Conservation (phyloP, 495 filamentous ascomycete genomes). For the Penicillium canescens region DNA sequence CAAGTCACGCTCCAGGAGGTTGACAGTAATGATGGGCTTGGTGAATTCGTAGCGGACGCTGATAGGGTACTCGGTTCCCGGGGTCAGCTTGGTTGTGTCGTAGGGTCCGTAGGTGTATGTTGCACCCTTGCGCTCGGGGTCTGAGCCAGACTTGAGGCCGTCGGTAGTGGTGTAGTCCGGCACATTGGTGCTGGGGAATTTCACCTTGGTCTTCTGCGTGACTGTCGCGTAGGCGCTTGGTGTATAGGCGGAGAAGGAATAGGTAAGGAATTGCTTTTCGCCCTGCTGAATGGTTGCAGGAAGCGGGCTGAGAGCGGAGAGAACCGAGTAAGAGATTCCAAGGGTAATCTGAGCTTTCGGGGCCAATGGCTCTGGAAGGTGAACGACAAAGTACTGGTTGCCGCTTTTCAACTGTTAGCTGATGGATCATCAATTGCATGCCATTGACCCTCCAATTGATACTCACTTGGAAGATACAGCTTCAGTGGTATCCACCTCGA, state of each 20-base stretch:
- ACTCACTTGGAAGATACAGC: constrained; percentile 32
- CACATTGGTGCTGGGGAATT: constrained; percentile 74
- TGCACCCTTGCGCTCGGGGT: constrained; percentile 79
- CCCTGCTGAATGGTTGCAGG: constrained; percentile 77
- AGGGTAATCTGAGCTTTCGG: constrained; percentile 79
- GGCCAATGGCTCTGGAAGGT: constrained; percentile 70
- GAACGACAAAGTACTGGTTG: constrained; percentile 81
- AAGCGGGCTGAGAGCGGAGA: constrained; percentile 72
- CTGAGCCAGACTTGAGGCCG: constrained; percentile 62
- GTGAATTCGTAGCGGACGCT: constrained; percentile 94
- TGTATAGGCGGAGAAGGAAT: constrained; percentile 79
- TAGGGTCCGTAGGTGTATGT: constrained; percentile 95
- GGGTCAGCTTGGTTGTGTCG: constrained; percentile 62
- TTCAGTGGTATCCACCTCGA: constrained; percentile 62
- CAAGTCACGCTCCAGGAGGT: constrained; percentile 79
- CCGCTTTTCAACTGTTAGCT: constrained; percentile 48
- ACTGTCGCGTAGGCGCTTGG: constrained; percentile 77
- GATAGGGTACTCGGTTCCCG: constrained; percentile 69
- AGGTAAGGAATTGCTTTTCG: constrained; percentile 83
- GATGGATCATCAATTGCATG: constrained; percentile 7
- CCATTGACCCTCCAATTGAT: constrained; percentile 22
- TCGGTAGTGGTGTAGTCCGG: constrained; percentile 80
- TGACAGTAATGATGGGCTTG: constrained; percentile 77
- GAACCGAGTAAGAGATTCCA: constrained; percentile 78
- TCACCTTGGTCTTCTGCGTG: constrained; percentile 97